Evolutionary conservation across 257 asterid genomes (phyloP), one percentile per base, ranked within the genome.

Genomic region (Solanum paucissectum): DNA sequence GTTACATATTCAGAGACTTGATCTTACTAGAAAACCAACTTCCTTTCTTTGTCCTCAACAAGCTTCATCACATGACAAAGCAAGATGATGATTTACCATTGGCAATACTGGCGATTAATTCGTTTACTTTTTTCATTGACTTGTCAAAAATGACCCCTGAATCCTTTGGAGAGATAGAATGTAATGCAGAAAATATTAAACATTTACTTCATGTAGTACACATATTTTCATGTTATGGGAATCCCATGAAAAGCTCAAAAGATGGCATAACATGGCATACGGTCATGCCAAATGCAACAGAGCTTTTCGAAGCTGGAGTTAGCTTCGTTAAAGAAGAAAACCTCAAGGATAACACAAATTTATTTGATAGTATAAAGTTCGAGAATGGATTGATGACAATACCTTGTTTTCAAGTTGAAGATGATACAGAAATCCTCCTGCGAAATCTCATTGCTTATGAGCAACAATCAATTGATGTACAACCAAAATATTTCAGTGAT

Each of bases 61-160:
- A 18, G 3, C 64, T 55, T 55, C 66, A 55, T 18, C 1, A 7
- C 25, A 55, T 55, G 66, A 20, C 66, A 6, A 55, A 20, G 9
- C 0, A 18, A 55, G 25, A 2, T 55, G 9, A 5, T 14, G 23
- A 55, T 20, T 21, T 3, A 60, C 2, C 13, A 23, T 23, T 60
- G 5, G 1, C 1, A 3, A 8, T 1, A 21, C 1, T 23, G 1
- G 32, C 2, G 14, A 23, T 23, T 14, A 7, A 1, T 14, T 14
- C 2, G 8, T 16, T 52, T 4, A 16, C 7, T 0, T 3, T 4
- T 66, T 29, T 66, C 12, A 0, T 29, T 11, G 3, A 4, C 27
- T 62, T n/a, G 27, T 6, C 14, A 25, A 62, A 10, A 5, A n/a
- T 4, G 1, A 62, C 11, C 13, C 13, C 1, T 3, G 49, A 10